Evolutionary conservation across 2,329 filamentous ascomycete genomes (phyloP).

Genomic region (Blastomyces emzantsi): DNA sequence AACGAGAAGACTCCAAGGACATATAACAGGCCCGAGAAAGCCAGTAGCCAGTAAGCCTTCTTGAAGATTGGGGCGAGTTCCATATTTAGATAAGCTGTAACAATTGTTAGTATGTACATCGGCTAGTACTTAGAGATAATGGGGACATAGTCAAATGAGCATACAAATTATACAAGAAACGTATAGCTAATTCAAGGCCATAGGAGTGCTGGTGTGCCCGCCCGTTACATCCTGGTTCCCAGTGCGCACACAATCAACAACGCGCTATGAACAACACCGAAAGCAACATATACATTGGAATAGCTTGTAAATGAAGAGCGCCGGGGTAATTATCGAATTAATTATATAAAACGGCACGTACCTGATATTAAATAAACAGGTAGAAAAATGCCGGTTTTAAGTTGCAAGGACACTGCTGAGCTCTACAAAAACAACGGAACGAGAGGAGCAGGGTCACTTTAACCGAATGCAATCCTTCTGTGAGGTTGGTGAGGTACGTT

Average conservation of each 20-base stretch:
- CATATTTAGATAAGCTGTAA: conserved; percentile 16
- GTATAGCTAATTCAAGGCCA: not conserved
- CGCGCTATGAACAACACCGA: not conserved
- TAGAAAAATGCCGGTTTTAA: not conserved
- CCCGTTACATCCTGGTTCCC: not conserved
- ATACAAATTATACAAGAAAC: not conserved
- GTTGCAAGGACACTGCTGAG: no score
- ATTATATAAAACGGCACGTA: not conserved
- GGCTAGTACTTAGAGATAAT: not conserved
- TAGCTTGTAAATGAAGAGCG: not conserved
- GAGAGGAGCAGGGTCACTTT: not conserved
- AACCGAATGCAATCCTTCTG: not conserved
- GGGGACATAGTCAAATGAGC: not conserved
- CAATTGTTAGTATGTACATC: not conserved
- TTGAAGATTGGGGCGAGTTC: conserved; percentile 40
- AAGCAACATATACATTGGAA: not conserved
- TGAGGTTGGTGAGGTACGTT: not conserved
- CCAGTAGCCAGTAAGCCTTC: conserved; percentile 49
- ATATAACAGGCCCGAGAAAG: conserved; percentile 56
- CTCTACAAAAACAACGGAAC: not conserved
- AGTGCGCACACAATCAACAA: not conserved
- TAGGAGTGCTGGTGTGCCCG: not conserved
- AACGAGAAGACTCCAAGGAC: conserved; percentile 55
- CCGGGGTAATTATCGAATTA: not conserved
- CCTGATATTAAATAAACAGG: not conserved